Conservation (phyloP, 2,329 filamentous ascomycete species). For the Arthrobotrys megalospora region DNA sequence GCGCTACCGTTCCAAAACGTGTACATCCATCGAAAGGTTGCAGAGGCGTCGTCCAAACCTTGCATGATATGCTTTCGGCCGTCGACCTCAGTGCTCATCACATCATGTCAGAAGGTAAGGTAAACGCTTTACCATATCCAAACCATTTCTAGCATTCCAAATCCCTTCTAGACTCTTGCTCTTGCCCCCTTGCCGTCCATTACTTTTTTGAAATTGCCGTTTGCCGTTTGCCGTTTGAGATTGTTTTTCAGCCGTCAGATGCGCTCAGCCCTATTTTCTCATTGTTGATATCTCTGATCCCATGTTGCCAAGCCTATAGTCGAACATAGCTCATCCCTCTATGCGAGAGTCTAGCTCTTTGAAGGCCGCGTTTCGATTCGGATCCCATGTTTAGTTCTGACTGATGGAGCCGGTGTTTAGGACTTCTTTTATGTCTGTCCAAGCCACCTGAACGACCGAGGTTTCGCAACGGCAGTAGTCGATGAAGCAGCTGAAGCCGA, state of each 20-base stretch:
- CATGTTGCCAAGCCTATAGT: conserved; percentile 37
- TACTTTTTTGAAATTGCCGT: background rate
- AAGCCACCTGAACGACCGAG: conserved; percentile 83
- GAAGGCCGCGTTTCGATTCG: conserved; percentile 33
- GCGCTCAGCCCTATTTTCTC: conserved; percentile 53
- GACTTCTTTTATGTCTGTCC: conserved; percentile 95
- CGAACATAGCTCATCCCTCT: conserved; percentile 34
- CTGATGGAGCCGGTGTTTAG: conserved; percentile 66
- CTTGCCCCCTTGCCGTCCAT: background rate
- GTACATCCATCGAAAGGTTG: conserved; percentile 56
- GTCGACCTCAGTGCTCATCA: conserved; percentile 87
- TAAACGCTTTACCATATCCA: conserved; percentile 50
- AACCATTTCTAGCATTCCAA: conserved; percentile 19
- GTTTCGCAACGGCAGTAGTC: conserved; percentile 78
- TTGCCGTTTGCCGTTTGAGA: conserved; percentile 4
- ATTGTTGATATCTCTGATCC: conserved; percentile 32
- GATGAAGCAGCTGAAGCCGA: conserved; percentile 77
- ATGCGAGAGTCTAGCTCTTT: conserved; percentile 33
- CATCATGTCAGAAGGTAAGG: conserved; percentile 85
- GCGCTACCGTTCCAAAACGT: conserved; percentile 58
- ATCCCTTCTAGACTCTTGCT: conserved; percentile 11
- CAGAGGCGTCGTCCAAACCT: conserved; percentile 77
- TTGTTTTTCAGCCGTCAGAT: conserved; percentile 37
- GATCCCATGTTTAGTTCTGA: conserved; percentile 28
- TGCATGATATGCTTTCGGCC: conserved; percentile 95